phyloP scores from a whole-genome alignment of 2,329 filamentous ascomycete genomes.

The Verticillium zaregamsianum region DNA sequence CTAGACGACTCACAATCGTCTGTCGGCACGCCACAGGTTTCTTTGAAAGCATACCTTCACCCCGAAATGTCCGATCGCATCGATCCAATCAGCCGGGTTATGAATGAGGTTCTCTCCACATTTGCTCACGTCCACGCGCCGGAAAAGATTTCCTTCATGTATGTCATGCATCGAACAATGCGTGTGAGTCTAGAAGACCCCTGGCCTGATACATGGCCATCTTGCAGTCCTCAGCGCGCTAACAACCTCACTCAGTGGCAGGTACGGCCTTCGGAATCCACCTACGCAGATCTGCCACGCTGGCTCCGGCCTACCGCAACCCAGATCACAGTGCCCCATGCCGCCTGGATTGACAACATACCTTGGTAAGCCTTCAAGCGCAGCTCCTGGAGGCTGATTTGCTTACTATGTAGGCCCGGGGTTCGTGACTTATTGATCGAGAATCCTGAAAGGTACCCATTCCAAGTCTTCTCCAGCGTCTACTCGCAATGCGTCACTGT shows the following conservation, averaged over 20 bases:
- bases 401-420: neutral
- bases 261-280: neutral
- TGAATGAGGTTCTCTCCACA: conserved; percentile 1
- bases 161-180: conserved; percentile 2
- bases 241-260: neutral
- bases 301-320: conserved; percentile 4
- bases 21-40: neutral
- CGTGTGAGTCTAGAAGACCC: neutral
- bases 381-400: neutral
- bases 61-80: neutral
- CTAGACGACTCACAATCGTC: neutral
- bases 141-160: conserved; percentile 4
- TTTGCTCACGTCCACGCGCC: conserved; percentile 1
- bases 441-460: conserved; percentile 1
- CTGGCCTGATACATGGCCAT: too few relatives aligned
- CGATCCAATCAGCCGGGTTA: neutral
- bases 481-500: conserved; percentile 4
- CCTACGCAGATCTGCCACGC: neutral
- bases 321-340: conserved; percentile 3
- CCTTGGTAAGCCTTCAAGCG: neutral
- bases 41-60: neutral
- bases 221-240: too few relatives aligned
- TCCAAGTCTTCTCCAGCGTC: conserved; percentile 1
- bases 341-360: conserved; percentile 3
- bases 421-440: conserved; percentile 3